A percentile compares a stretch with the other conserved stretches of the same genome.
These are phyloP conservation scores for Rhizopogon vesiculosus DNA, from an alignment of 768 basidiomycete genomes.

Conservation along the genomic window DNA sequence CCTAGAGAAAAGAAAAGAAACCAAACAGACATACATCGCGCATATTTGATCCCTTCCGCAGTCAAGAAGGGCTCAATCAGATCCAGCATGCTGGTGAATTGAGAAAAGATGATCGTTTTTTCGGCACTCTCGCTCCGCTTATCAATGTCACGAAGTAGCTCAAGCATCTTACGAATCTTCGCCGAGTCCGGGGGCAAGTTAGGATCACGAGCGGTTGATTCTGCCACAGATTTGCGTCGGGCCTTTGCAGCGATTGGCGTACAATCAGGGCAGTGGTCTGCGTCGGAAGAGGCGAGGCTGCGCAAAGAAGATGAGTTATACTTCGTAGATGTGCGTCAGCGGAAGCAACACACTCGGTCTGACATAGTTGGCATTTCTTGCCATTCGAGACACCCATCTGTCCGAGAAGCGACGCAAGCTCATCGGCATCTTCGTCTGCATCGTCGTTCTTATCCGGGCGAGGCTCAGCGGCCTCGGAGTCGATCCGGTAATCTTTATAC, in stretches of 20 bases:
- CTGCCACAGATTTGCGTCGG: conserved; percentile 29
- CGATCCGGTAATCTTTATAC: conserved; percentile 66
- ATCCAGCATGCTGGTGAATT: conserved; percentile 86
- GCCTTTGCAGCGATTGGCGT: conserved; percentile 46
- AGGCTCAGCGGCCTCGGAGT: conserved; percentile 74
- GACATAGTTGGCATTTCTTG: conserved; percentile 79
- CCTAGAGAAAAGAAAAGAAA: background rate
- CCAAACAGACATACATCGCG: conserved; percentile 69
- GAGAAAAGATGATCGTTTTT: conserved; percentile 96
- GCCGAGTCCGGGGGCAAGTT: conserved; percentile 66
- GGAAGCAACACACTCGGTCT: conserved; percentile 47
- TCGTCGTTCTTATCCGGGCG: conserved; percentile 48
- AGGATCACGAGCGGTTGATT: conserved; percentile 17
- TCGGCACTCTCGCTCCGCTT: conserved; percentile 54
- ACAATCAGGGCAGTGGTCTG: conserved; percentile 58
- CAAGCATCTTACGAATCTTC: conserved; percentile 81
- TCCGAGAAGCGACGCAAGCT: conserved; percentile 70
- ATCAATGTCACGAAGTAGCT: conserved; percentile 64
- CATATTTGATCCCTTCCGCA: conserved; percentile 62
- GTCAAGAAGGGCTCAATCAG: conserved; percentile 82
- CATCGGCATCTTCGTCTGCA: conserved; percentile 60
- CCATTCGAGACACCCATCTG: conserved; percentile 55
- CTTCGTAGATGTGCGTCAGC: background rate
- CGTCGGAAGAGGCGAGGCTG: conserved; percentile 11
- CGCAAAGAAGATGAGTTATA: background rate